phyloP scores from a whole-genome alignment of 1,139 yeast species.

The Yamadazyma atlantica region DNA sequence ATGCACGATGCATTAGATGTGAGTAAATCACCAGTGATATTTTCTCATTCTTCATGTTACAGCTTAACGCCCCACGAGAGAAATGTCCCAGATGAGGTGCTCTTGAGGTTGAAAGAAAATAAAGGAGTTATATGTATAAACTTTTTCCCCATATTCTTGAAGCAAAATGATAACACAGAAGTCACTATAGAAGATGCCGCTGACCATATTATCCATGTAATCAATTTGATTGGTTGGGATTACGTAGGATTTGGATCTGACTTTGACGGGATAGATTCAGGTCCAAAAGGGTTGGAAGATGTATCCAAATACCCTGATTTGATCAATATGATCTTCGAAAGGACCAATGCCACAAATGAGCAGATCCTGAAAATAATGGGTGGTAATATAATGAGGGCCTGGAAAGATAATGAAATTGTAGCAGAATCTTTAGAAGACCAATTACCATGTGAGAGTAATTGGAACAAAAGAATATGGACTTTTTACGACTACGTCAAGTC shows the following conservation, averaged over 20 bases:
- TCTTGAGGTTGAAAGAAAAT: constrained; percentile 35
- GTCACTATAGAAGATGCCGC: constrained; percentile 34
- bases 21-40: constrained; percentile 48
- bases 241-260: constrained; percentile 57
- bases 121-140: constrained; percentile 52
- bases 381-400: constrained; percentile 47
- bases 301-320: constrained; percentile 55
- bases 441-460: constrained; percentile 37
- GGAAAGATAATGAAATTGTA: constrained; percentile 44
- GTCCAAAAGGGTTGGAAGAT: constrained; percentile 51
- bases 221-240: constrained; percentile 50
- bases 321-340: constrained; percentile 38
- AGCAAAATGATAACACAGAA: constrained; percentile 15
- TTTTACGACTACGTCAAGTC: constrained; percentile 29
- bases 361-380: constrained; percentile 48
- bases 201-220: constrained; percentile 43
- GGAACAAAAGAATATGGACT: constrained; percentile 43
- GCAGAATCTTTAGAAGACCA: constrained; percentile 20
- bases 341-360: constrained; percentile 38
- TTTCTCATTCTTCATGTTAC: constrained; percentile 50
- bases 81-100: constrained; percentile 51
- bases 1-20: constrained; percentile 46
- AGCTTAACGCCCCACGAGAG: constrained; percentile 39
- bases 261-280: constrained; percentile 51
- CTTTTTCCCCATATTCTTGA: constrained; percentile 45